phyloP scores from a whole-genome alignment of 306 rosid genomes.

The Cicer chorassanicum region DNA sequence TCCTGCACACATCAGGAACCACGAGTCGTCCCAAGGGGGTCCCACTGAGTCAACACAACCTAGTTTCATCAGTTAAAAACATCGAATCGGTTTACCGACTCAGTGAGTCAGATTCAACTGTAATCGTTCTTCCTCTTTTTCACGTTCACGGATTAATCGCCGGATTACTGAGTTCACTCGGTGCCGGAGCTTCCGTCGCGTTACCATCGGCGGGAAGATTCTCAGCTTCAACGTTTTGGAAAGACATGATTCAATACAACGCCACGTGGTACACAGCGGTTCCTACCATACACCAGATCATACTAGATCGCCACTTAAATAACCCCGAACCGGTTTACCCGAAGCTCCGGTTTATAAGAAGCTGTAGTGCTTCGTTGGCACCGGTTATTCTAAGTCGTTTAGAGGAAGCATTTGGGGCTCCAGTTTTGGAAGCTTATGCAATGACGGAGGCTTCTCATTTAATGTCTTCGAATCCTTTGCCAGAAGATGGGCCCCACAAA shows the following conservation, averaged over 20 bases:
- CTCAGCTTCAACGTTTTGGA: slow-evolving; percentile 87
- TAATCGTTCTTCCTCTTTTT: slow-evolving; percentile 81
- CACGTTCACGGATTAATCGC: slow-evolving; percentile 88
- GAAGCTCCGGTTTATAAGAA: slow-evolving; percentile 79
- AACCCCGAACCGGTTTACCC: slow-evolving; percentile 73
- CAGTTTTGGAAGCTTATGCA: slow-evolving; percentile 92
- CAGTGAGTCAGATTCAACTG: slow-evolving; percentile 75
- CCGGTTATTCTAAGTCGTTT: slow-evolving; percentile 67
- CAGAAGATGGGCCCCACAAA: slow-evolving; percentile 74
- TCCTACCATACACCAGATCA: slow-evolving; percentile 94
- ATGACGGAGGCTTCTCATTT: slow-evolving; percentile 94
- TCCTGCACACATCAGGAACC: slow-evolving; percentile 97
- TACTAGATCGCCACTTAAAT: slow-evolving; percentile 73
- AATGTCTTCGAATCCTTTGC: slow-evolving; percentile 83
- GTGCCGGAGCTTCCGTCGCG: slow-evolving; percentile 63
- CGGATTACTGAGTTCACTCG: slow-evolving; percentile 68
- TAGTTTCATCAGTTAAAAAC: slow-evolving; percentile 72
- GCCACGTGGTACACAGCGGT: slow-evolving; percentile 97
- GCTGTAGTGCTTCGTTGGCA: slow-evolving; percentile 92
- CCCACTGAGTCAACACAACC: slow-evolving; percentile 77
- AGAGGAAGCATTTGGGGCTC: slow-evolving; percentile 75
- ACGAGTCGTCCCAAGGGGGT: slow-evolving; percentile 96
- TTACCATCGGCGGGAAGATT: slow-evolving; percentile 79
- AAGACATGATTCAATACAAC: slow-evolving; percentile 64
- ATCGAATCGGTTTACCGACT: slow-evolving; percentile 75